Conservation (phyloP, 2,329 filamentous ascomycete genomes). For the Aspergillus fijiensis region DNA sequence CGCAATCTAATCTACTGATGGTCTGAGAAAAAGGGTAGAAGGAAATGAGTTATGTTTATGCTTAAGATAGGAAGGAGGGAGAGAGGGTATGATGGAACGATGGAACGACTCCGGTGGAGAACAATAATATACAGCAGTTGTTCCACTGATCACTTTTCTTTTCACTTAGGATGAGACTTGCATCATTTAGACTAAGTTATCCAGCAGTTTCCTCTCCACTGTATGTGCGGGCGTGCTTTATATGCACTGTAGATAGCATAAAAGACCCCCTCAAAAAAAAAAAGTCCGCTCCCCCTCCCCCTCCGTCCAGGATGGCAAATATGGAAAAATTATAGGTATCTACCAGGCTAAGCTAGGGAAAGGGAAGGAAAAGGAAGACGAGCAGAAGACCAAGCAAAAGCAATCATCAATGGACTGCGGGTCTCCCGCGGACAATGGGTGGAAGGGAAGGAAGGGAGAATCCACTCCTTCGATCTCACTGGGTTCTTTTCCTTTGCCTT, state of each 20-base stretch:
- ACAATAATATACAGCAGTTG: neutral
- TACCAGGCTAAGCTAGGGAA: too few species aligned
- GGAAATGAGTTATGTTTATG: too few species aligned
- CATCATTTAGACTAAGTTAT: neutral
- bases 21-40: neutral
- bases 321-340: too few species aligned
- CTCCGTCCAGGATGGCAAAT: too few species aligned
- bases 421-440: neutral
- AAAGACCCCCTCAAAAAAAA: too few species aligned
- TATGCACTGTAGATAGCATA: too few species aligned
- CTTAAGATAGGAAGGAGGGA: neutral
- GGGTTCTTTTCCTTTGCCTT: neutral
- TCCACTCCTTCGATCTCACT: slow-evolving; percentile 13
- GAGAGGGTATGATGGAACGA: neutral
- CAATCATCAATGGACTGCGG: neutral
- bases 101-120: neutral
- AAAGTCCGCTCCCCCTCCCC: too few species aligned
- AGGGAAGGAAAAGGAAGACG: neutral
- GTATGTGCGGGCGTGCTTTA: too few species aligned
- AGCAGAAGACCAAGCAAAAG: neutral
- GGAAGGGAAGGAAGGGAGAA: neutral
- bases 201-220: neutral
- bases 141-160: neutral
- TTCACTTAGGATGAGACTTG: neutral
- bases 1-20: neutral